Conservation (phyloP, 2,329 filamentous ascomycete species). For the Massarina eburnea region DNA sequence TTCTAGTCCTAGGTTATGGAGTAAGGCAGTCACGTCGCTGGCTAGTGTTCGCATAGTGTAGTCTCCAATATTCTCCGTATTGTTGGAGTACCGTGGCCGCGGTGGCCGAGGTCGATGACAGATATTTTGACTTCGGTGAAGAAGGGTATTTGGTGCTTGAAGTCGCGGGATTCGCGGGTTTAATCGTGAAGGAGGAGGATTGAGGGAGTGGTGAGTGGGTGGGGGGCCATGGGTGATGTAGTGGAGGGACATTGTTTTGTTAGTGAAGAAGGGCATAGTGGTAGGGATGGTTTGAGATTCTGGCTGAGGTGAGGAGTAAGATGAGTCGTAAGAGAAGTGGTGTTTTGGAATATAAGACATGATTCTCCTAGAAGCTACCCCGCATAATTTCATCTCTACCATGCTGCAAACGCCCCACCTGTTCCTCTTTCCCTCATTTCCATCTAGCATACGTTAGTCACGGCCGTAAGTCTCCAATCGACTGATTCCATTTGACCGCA, state of each 20-base stretch:
- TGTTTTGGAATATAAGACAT: too few relatives aligned
- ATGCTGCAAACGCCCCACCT: too few relatives aligned
- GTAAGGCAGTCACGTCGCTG: constrained; percentile 14
- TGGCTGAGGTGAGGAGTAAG: background rate
- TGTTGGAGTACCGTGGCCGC: constrained; percentile 21
- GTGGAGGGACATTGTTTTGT: constrained; percentile 13
- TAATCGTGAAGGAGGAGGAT: constrained; percentile 74
- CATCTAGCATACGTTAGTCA: too few relatives aligned
- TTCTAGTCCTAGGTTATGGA: constrained; percentile 7
- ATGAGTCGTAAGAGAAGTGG: background rate
- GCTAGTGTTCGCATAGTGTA: constrained; percentile 13
- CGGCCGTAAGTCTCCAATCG: background rate
- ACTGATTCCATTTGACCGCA: background rate
- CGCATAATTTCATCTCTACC: too few relatives aligned
- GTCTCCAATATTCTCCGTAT: constrained; percentile 1
- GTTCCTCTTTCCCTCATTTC: too few relatives aligned
- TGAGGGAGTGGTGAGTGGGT: constrained; percentile 61
- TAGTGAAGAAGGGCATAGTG: constrained; percentile 12
- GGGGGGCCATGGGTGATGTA: constrained; percentile 44
- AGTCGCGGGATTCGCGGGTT: constrained; percentile 37
- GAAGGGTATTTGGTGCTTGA: constrained; percentile 19
- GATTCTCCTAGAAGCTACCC: too few relatives aligned
- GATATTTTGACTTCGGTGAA: constrained; percentile 12
- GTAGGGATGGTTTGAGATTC: background rate
- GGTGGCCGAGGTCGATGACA: constrained; percentile 22